Conservation (phyloP, 2,329 filamentous ascomycete species). For the Mollisiaceae sp. region DNA sequence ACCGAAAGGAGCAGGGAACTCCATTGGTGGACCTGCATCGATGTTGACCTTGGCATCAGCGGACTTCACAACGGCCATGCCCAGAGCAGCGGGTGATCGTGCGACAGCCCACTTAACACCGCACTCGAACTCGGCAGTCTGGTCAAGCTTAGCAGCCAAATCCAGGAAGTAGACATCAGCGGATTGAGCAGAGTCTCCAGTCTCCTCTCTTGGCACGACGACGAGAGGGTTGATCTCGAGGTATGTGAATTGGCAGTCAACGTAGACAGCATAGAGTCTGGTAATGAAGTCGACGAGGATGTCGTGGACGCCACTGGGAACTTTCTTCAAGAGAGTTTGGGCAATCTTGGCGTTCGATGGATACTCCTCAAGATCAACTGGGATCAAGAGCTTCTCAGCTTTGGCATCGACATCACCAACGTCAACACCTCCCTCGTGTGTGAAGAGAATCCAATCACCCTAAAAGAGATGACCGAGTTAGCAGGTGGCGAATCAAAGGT, state of each 20-base stretch:
- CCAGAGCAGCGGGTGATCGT: constrained; percentile 85
- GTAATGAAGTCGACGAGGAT: constrained; percentile 99
- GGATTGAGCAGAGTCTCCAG: constrained; percentile 69
- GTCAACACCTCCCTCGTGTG: constrained; percentile 98
- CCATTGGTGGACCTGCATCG: constrained; percentile 96
- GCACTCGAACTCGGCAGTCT: constrained; percentile 99
- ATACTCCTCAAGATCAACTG: constrained; percentile 92
- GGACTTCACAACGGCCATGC: constrained; percentile 71
- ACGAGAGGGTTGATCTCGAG: constrained; percentile 99
- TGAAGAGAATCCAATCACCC: constrained; percentile 99
- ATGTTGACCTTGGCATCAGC: constrained; percentile 81
- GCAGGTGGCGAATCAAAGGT: constrained; percentile 28
- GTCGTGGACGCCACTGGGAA: constrained; percentile 94
- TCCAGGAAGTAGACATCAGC: constrained; percentile 98
- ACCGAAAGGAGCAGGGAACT: constrained; percentile 98
- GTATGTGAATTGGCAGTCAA: constrained; percentile 99
- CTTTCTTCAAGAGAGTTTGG: constrained; percentile 82
- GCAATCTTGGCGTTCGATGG: constrained; percentile 97
- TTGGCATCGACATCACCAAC: constrained; percentile 99
- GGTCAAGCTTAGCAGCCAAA: constrained; percentile 96
- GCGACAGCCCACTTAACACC: constrained; percentile 99
- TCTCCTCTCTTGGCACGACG: constrained; percentile 85
- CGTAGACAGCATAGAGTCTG: constrained; percentile 96
- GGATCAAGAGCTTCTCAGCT: constrained; percentile 97
- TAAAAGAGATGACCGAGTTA: constrained; percentile 47